These are phyloP conservation scores for Cicer cuneatum DNA, from an alignment of 306 rosid genomes.

Conservation along the genomic window DNA sequence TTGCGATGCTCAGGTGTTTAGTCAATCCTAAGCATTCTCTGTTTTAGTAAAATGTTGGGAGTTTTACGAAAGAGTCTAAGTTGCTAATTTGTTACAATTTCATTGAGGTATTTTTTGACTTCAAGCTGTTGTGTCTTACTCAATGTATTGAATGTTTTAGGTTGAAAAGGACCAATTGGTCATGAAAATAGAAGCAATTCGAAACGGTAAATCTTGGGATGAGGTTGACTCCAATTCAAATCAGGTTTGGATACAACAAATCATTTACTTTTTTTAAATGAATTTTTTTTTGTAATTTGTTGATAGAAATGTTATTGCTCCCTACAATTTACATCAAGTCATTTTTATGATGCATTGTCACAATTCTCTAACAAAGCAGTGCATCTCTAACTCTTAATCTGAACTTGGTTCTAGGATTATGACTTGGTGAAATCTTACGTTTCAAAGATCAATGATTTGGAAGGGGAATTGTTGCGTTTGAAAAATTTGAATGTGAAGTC, in stretches of 20 bases:
- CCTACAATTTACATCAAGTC: not conserved
- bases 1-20: slow-evolving; percentile 52
- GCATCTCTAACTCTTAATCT: slow-evolving; percentile 26
- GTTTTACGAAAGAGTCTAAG: not conserved
- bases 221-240: slow-evolving; percentile 75
- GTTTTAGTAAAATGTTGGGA: slow-evolving; percentile 35
- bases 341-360: slow-evolving; percentile 18
- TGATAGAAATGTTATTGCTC: not conserved
- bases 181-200: slow-evolving; percentile 73
- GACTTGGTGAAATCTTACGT: slow-evolving; percentile 73
- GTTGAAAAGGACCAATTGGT: slow-evolving; percentile 84
- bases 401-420: slow-evolving; percentile 62
- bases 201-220: slow-evolving; percentile 94
- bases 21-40: slow-evolving; percentile 26
- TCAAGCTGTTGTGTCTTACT: slow-evolving; percentile 34
- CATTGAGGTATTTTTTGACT: slow-evolving; percentile 6
- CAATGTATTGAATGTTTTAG: slow-evolving; percentile 49
- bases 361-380: not conserved
- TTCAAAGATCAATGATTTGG: slow-evolving; percentile 82
- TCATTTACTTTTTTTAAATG: not conserved
- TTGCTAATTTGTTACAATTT: slow-evolving; percentile 40
- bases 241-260: slow-evolving; percentile 59
- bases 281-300: too few relatives aligned
- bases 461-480: slow-evolving; percentile 62
- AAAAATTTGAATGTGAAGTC: slow-evolving; percentile 54